Base-by-base conservation (phyloP, 1,284 basidiomycete genomes). In the Pseudozyma sp. region DNA sequence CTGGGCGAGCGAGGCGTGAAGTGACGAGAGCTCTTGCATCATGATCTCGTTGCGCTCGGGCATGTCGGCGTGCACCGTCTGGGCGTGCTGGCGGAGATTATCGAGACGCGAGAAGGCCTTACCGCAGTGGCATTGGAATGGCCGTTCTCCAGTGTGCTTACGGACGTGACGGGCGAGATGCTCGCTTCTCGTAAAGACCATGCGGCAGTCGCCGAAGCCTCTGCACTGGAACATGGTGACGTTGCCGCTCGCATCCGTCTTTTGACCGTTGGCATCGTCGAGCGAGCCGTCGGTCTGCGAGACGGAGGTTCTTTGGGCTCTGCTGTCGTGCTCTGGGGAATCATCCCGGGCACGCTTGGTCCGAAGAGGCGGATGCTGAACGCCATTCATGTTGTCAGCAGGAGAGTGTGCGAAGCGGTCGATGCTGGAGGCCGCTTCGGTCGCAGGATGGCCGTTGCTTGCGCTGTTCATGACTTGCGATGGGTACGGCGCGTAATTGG, bases 71-170 rank as follows among this genome's bases (percentile, higher is more conserved):
- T 98, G 95, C 2, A 97, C 94, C 4, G 94, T 97, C 86, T 95
- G 92, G 0, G 94, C 93, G 85, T 98, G 95, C 82, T 97, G 95
- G 48, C 95, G 90, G 11, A 98, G 89, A 84, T 98, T 98, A 87
- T 98, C 95, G 81, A 97, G 90, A 29, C 95, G 91, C 16, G 94
- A 96, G 84, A 98, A 97, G 66, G 95, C 91, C 84, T 97, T 96
- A 31, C 90, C 90, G 86, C 95, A 98, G 83, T 97, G 94, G 84
- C 95, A 98, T 33, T 77, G 75, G 86, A 97, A 97, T 5, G 95
- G 95, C 7, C 94, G 89, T 84, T 97, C 95, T 67, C 95, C 95
- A 16, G 95, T 97, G 85, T 97, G 95, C 88, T 97, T 97, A 77
- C 94, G 88, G 81, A 97, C 93, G 87, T 98, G 95, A 78, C 95